phyloP scores from a whole-genome alignment of 2,329 filamentous ascomycete species.

The Epichloe festucae region DNA sequence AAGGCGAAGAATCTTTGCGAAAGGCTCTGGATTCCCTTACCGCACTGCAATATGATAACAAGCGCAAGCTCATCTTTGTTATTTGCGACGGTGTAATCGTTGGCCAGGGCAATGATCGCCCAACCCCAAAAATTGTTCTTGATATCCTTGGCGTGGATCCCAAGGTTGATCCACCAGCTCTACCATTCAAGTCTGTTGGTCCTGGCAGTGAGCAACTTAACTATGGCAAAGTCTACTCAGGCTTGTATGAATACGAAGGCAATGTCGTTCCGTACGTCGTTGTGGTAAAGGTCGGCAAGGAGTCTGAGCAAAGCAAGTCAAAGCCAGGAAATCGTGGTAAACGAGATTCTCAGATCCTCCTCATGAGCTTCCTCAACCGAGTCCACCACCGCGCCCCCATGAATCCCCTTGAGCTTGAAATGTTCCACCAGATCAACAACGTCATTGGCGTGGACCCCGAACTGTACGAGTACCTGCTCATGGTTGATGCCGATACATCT shows the following conservation, averaged over 20 bases:
- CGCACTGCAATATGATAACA: constrained; percentile 93
- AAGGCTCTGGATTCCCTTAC: constrained; percentile 92
- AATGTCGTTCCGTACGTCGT: constrained; percentile 96
- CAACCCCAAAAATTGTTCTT: constrained; percentile 92
- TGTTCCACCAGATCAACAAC: constrained; percentile 99
- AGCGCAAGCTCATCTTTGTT: constrained; percentile 90
- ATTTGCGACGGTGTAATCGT: constrained; percentile 97
- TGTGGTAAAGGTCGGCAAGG: constrained; percentile 92
- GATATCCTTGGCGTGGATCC: constrained; percentile 96
- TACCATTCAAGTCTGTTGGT: constrained; percentile 90
- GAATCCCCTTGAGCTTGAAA: constrained; percentile 91
- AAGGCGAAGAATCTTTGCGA: constrained; percentile 87
- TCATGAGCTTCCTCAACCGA: constrained; percentile 96
- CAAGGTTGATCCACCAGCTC: constrained; percentile 85
- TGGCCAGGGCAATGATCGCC: constrained; percentile 87
- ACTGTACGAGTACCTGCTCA: constrained; percentile 90
- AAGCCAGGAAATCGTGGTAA: constrained; percentile 98
- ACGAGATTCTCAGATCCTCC: constrained; percentile 88
- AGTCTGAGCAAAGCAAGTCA: constrained; percentile 78
- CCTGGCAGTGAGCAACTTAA: constrained; percentile 85
- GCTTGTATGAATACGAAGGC: constrained; percentile 92
- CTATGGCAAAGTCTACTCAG: constrained; percentile 97
- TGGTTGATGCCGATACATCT: constrained; percentile 95
- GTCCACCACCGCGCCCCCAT: constrained; percentile 90
- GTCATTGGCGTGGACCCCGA: constrained; percentile 97